Evolutionary conservation across 129 eudicot species (phyloP), one percentile per base, ranked within the genome.

Genomic region (Flaveria brownii): DNA sequence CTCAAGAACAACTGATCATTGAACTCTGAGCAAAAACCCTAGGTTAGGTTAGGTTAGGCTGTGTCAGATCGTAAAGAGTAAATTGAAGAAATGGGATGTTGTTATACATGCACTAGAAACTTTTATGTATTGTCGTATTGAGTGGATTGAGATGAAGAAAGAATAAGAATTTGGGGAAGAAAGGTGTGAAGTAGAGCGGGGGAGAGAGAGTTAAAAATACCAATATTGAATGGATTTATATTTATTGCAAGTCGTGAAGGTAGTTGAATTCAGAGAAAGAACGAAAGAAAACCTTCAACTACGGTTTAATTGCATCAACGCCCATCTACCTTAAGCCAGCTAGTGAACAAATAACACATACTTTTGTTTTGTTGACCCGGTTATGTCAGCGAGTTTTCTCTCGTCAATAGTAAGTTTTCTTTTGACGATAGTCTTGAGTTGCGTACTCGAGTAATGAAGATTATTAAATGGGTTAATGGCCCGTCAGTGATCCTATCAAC

Each of bases 1-100:
- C 12, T 78, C 23, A 50, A 71, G 17, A 78, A 18, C 76, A 78
- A 26, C 57, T 77, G 75, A 77, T 68, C 60, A 77, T 43, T 71
- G 68, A 77, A 43, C 25, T 16, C 50, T 8, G 50, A 47, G 11
- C 25, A 9, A 18, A 59, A 46, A 59, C 71, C 75, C 71, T 59
- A 70, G 20, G 55, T 23, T 33, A 5, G 20, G 55, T 23, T 33
- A 5, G 41, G 41, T 36, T 59, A 70, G 18, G 54, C 23, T 28
- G 2, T 2, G 2, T 26, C 33, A 61, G 78, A 79, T 79, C n/a
- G 78, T 72, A 51, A 49, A 25, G 43, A 13, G 47, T 15, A 22
- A 56, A 68, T 42, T 56, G 33, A 10, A 43, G 17, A 55, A 39
- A 55, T 3, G 52, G 16, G 13, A 47, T 10, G 3, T 2, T 0